Base-by-base conservation (phyloP, 768 basidiomycete species). In the Chalciporus chontae region DNA sequence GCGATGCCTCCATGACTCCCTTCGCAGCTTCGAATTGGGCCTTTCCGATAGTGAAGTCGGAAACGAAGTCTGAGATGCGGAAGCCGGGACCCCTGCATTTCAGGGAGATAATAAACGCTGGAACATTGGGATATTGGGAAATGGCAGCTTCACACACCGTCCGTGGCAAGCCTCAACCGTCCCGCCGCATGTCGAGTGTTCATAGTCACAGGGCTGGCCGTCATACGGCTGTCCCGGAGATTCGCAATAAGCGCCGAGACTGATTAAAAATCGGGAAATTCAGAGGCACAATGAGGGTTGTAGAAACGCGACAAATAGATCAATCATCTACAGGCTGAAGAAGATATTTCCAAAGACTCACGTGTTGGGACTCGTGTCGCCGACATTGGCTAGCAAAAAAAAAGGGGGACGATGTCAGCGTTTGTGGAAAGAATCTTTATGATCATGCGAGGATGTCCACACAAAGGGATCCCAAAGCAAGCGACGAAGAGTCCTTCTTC, bases 351-450 rank as follows among this genome's bases (percentile, higher is more conserved):
- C 31, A 8, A 19, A 42, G 41, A 73, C 84, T 61, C 50, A 87
- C 84, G 84, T 88, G 63, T 91, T 90, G 11, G 87, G 87, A 53
- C 77, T 86, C 24, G 84, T 86, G 60, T 88, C 86, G 3, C 88
- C 86, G 38, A 90, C 86, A 53, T 88, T 88, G n/a, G 86, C 85
- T 87, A 53, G 31, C n/a, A 45, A 17, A 42, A 31, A 42, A 31
- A 11, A 37, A 24, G 17, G 14, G 19, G 15, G 47, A 39, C 6
- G 6, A 18, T 0, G 8, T 60, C 32, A 54, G 47, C n/a, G 18
- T 32, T 17, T 11, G 4, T 8, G 37, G 9, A 13, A 26, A 26
- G 6, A 18, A 45, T 1, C 1, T 6, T 26, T 23, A 7, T 41
- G 4, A 14, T 14, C 3, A 41, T 8, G 40, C n/a, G 3, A 41